Base-by-base conservation (phyloP, 495 filamentous ascomycete genomes). In the Saxophila tyrrhenica region DNA sequence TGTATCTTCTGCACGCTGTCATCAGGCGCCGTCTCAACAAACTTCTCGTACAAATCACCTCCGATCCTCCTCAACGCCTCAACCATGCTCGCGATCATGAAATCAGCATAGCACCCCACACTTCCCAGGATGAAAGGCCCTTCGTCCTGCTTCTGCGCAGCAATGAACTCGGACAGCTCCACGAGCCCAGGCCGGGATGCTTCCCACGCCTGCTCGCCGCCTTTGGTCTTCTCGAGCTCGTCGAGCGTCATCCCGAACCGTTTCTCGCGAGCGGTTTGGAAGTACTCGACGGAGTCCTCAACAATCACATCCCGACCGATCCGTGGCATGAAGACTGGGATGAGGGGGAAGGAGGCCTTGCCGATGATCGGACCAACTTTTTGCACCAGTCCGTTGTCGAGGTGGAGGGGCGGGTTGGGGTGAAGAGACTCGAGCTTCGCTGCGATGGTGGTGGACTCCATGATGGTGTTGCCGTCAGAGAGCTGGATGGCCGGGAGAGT, bases 361-460 rank as follows among this genome's bases (percentile, higher is more conserved):
- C 74, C 51, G 8, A 61, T 1, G 5, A 48, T 25, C 19, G 67
- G 59, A 1, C 79, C 52, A 45, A 64, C 62, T 3, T 61, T 9
- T 0, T 75, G 60, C 3, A 69, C 51, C 0, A 71, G 72, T 3
- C 71, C 71, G 9, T 72, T 70, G 65, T 79, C 72, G 3, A 83
- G 62, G 52, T 71, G 72, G 3, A 83, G 52, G 0, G 73, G 65
- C 0, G 80, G 80, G 3, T 68, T 60, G 0, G 81, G 80, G 56
- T 83, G 67, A 3, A 61, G 60, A 45, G 67, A 64, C 55, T 84
- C 79, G 39, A 86, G 67, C 19, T 62, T 66, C 1, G 58, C 29
- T 13, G 72, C 75, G 55, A 86, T 85, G n/a, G 60, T 60, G 47
- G 58, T 61, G 17, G 72, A 75, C 53, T 84, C 80, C 76, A 78